Base-by-base conservation (phyloP, 495 filamentous ascomycete genomes). In the Penicillium samsonianum region DNA sequence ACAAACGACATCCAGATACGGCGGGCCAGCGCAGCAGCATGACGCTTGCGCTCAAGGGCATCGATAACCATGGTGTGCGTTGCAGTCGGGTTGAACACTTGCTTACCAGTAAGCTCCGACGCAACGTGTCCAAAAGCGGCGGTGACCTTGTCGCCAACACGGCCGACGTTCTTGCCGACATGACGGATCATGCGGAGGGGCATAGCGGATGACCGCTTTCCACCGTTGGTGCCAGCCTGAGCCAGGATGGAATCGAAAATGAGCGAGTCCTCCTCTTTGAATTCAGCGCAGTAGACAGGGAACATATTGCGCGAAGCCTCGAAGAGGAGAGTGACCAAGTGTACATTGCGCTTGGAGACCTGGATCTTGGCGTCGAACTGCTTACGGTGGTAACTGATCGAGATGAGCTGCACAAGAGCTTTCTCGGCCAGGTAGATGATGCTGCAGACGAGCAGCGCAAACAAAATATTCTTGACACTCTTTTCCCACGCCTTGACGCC, bases 1-100 rank as follows among this genome's bases (percentile, higher is more conserved):
- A 97, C 94, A 67, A 97, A 97, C 2, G 91, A 96, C 91, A 96
- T 96, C 94, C 94, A 98, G 57, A 98, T 85, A 68, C 94, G 87
- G 60, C 84, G 87, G 6, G 92, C 94, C 58, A 98, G 74, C 25
- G 93, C 94, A 73, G 96, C 93, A 4, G 91, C 88, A 22, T 88
- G 89, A 38, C 80, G 78, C 40, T 84, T 85, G 63, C 89, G 91
- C 67, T 96, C 92, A 51, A 98, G 79, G 3, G 93, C 94, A 62
- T 95, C 84, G 10, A 95, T 78, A 4, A 97, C 90, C 46, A 96
- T 83, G 2, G 91, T 92, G 68, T 96, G 92, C 3, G 92, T 87
- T 1, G 90, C 87, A 51, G 86, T 89, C 8, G 92, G 87, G 73
- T 97, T 93, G 74, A 98, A 95, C 25, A 96, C 85, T 60, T 96